Evolutionary conservation across 2,329 filamentous ascomycete genomes (phyloP), one percentile per base, ranked within the genome.

Genomic region (Exophiala viscosa): DNA sequence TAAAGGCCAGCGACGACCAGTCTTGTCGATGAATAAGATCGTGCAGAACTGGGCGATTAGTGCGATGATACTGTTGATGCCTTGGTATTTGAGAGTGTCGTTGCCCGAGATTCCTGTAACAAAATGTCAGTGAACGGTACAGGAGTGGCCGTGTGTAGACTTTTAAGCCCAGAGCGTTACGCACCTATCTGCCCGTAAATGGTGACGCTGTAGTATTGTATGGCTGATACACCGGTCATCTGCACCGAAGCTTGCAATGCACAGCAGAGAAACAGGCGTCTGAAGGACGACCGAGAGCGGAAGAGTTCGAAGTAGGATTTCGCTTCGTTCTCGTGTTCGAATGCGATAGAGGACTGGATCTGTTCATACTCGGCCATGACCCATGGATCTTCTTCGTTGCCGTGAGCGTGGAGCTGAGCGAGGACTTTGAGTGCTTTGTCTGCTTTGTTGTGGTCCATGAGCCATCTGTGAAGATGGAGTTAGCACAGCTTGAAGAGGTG

Each of bases 191-290:
- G 79, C 1, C 69, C 71, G 68, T 86, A 89, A 60, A 88, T 88
- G 1, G 61, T 64, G 14, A 85, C 79, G 0, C 82, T 84, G 69
- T 86, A 90, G 69, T 90, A 90, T 65, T 90, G 86, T 59, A 90
- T 89, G 1, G 84, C 84, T 1, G 77, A 81, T 0, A 86, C 84
- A 59, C 87, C 87, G 0, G 87, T 90, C 84, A 91, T 88, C 66
- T 90, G 87, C 2, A 85, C 76, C 0, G 81, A 82, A 0, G 83
- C 86, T 66, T 90, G 87, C 1, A 90, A 71, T 1, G 86, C 77
- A 61, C 79, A 82, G 32, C 84, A 84, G 8, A 90, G 74, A 66
- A 90, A 83, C 5, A 90, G 75, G 13, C 87, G 81, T 28, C 87
- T 84, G 75, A 90, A 87, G 33, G 79, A 83, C 1, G 84, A 83